Percentiles rank a stretch among this genome's conserved stretches.
Evolutionary conservation across 345 rosid species (phyloP).

Genomic region (Moringa oleifera): DNA sequence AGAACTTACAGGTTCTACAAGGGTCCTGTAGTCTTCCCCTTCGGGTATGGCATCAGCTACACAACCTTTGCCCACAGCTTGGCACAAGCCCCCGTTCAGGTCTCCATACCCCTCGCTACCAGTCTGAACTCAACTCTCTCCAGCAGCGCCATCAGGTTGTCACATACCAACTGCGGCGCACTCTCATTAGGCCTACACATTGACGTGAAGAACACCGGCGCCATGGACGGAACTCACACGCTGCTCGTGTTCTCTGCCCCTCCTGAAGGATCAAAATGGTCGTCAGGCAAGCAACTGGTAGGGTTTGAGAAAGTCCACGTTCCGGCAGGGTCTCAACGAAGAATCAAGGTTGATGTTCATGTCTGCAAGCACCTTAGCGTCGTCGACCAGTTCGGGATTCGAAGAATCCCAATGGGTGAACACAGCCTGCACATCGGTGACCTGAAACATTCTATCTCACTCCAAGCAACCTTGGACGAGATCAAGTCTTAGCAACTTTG

Average conservation of each 20-base stretch:
- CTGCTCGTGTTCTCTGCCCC: constrained; percentile 61
- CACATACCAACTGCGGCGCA: constrained; percentile 49
- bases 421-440: constrained; percentile 72
- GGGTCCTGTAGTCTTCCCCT: constrained; percentile 85
- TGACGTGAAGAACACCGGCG: constrained; percentile 65
- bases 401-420: constrained; percentile 85
- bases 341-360: constrained; percentile 42
- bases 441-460: constrained; percentile 69
- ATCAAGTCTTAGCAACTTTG: constrained; percentile 24
- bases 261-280: constrained; percentile 41
- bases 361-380: constrained; percentile 78
- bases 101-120: constrained; percentile 36
- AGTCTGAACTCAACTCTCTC: constrained; percentile 35
- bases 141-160: constrained; percentile 33
- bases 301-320: constrained; percentile 67
- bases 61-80: constrained; percentile 43
- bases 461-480: constrained; percentile 43
- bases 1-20: constrained; percentile 90
- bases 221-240: constrained; percentile 67
- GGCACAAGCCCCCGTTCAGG: constrained; percentile 34
- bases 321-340: constrained; percentile 43
- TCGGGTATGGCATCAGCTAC: constrained; percentile 76
- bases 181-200: constrained; percentile 42
- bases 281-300: constrained; percentile 50
- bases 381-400: constrained; percentile 65